Base-by-base conservation (phyloP, 2,329 filamentous ascomycete genomes). In the Graphilbum sp. region DNA sequence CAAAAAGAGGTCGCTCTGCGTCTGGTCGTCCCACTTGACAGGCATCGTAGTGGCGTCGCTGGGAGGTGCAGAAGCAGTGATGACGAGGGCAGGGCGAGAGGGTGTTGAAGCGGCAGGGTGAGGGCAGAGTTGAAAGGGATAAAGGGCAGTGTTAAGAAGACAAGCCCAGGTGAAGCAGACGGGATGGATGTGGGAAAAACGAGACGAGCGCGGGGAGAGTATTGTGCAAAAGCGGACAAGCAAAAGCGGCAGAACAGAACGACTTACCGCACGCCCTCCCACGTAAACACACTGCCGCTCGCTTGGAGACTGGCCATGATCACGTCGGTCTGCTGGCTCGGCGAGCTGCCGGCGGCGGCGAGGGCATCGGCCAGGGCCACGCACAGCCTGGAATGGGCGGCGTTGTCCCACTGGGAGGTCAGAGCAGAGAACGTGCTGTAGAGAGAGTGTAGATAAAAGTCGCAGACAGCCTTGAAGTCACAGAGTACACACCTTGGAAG, bases 241-340 rank as follows among this genome's bases (percentile, higher is more conserved):
- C n/a, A n/a, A n/a, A n/a, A n/a, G n/a, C n/a, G n/a, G n/a, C n/a
- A n/a, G n/a, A n/a, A n/a, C n/a, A 13, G 4, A 15, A 24, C 23
- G 17, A 32, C 10, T 34, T 10, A 65, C 64, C 63, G 60, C 36
- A 66, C 53, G 1, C 51, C 59, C 23, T 66, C 57, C 60, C 61
- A 66, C 4, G 57, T 59, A n/a, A 59, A 56, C 6, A 44, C 39
- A 13, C 17, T 13, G 2, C 31, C 54, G 6, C 45, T 45, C 12
- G 43, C 32, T n/a, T 50, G 45, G 39, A 64, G 50, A n/a, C 52
- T 52, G 8, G 43, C 43, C 34, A 54, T 49, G 35, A 65, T 47
- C 1, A 46, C 47, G 0, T 51, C 48, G 36, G 54, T 55, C 25
- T 51, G 43, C 20, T 51, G 42, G 13, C 50, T 21, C n/a, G 37